Conservation (phyloP, 306 rosid species). For the Luffa acutangula region DNA sequence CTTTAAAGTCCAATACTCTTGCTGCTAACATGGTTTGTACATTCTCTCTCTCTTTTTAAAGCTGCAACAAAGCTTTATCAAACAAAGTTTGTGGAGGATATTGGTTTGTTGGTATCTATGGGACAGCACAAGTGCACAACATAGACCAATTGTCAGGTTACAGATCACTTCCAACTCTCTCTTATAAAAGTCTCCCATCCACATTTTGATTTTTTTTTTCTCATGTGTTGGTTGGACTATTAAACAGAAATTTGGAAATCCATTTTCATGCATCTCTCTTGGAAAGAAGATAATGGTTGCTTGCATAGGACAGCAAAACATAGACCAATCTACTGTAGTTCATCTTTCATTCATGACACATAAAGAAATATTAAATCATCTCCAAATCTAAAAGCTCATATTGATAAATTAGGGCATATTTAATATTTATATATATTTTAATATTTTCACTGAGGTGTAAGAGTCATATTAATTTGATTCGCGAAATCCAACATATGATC, state of each 20-base stretch:
- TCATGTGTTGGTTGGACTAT: not conserved
- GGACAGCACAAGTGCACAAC: slow-evolving; percentile 1
- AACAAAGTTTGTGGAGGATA: not conserved
- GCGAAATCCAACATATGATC: not conserved
- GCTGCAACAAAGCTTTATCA: not conserved
- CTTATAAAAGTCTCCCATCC: not conserved
- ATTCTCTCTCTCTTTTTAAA: not conserved
- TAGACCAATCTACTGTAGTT: not conserved
- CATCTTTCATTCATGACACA: not conserved
- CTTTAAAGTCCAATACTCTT: not conserved
- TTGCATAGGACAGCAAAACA: not conserved
- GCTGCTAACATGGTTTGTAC: slow-evolving; percentile 3
- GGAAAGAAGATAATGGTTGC: not conserved
- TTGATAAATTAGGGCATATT: not conserved
- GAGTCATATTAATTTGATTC: not conserved
- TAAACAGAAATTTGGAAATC: not conserved
- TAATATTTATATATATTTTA: not conserved
- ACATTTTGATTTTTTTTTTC: not conserved
- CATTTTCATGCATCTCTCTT: not conserved
- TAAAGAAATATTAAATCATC: not conserved
- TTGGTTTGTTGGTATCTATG: not conserved
- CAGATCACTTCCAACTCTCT: not conserved
- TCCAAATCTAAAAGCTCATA: not conserved
- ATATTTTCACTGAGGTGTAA: not conserved
- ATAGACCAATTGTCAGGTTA: not conserved